Evolutionary conservation across 257 asterid genomes (phyloP).

Genomic region (Solanum pimpinellifolium): DNA sequence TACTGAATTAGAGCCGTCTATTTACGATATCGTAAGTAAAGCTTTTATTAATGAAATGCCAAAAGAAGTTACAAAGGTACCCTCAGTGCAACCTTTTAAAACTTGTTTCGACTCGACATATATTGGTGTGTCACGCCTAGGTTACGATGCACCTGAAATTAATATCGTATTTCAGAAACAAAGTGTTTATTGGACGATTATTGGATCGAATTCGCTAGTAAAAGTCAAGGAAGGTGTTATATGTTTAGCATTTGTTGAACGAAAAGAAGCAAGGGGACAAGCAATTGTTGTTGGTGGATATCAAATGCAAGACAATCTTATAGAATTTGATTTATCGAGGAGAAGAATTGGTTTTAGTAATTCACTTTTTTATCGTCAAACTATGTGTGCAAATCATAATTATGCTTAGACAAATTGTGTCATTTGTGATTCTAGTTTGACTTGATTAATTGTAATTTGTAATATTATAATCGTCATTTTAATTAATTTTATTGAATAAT

Average conservation of each 20-base stretch:
- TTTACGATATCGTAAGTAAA: not conserved
- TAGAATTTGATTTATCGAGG: not conserved
- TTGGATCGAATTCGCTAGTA: constrained; percentile 27
- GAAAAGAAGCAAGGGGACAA: constrained; percentile 7
- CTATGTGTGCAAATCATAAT: constrained; percentile 19
- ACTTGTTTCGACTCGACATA: not conserved
- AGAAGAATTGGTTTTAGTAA: constrained; percentile 2
- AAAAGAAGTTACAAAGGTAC: not conserved
- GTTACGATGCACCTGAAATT: not conserved
- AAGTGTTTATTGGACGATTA: constrained; percentile 12
- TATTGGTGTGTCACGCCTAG: not conserved
- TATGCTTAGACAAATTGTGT: not conserved
- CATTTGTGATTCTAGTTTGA: not conserved
- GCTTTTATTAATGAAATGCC: not conserved
- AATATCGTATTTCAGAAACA: not conserved
- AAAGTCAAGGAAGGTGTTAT: constrained; percentile 10
- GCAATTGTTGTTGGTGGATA: constrained; percentile 31
- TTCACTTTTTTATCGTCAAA: constrained; percentile 14
- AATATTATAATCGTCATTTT: not conserved
- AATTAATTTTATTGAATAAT: not conserved
- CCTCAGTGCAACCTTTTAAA: not conserved
- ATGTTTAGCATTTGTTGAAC: constrained; percentile 41
- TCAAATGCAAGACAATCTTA: constrained; percentile 13
- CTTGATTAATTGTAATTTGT: not conserved
- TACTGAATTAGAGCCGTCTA: not conserved